Evolutionary conservation across 1,284 basidiomycete species (phyloP).

Genomic region (Boletus sp.): DNA sequence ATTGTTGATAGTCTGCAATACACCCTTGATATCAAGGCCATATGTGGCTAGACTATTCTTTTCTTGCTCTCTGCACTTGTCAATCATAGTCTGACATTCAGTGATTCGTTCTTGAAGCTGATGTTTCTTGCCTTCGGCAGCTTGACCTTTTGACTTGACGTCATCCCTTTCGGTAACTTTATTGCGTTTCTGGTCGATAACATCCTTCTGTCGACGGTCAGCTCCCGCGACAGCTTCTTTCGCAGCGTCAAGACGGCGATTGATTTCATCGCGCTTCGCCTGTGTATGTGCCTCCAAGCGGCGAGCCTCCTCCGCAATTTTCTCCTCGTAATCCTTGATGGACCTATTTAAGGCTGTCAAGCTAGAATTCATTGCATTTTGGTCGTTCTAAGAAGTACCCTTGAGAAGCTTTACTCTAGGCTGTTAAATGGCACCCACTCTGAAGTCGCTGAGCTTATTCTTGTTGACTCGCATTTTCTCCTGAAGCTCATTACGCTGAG

Average conservation of each 20-base stretch:
- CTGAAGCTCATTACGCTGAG: constrained; percentile 41
- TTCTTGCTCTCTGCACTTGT: constrained; percentile 44
- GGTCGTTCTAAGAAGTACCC: constrained; percentile 40
- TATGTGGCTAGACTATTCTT: constrained; percentile 58
- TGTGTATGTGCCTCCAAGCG: constrained; percentile 57
- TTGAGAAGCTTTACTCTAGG: background rate
- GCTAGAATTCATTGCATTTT: constrained; percentile 44
- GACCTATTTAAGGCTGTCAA: constrained; percentile 38
- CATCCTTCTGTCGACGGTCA: constrained; percentile 34
- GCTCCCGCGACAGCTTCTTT: constrained; percentile 35
- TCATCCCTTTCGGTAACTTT: constrained; percentile 32
- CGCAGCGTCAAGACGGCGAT: constrained; percentile 46
- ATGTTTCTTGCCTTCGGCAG: constrained; percentile 33
- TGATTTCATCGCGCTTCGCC: constrained; percentile 55
- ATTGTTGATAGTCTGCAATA: constrained; percentile 56
- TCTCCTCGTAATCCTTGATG: constrained; percentile 47
- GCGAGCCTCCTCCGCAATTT: constrained; percentile 54
- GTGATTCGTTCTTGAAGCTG: constrained; percentile 39
- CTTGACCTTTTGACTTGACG: constrained; percentile 33
- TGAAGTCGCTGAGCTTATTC: constrained; percentile 41
- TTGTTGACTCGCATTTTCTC: constrained; percentile 46
- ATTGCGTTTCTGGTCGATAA: constrained; percentile 33
- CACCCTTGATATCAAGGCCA: constrained; percentile 57
- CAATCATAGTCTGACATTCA: constrained; percentile 46
- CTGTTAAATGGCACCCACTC: constrained; percentile 35